phyloP scores from a whole-genome alignment of 2,329 filamentous ascomycete species.

The Zarea fungicola region DNA sequence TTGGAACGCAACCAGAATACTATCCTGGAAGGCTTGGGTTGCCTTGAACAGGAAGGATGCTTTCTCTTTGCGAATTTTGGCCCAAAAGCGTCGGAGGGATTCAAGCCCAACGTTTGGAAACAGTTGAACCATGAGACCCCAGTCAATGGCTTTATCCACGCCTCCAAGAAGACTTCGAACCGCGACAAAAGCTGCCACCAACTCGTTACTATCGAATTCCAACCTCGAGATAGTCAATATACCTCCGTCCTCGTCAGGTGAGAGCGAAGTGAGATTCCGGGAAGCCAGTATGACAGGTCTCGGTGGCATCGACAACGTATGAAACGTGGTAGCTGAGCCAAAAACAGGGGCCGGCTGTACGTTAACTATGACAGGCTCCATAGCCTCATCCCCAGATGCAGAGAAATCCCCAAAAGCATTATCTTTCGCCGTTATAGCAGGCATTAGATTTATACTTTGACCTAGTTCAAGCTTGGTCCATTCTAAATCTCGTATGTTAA shows the following conservation, averaged over 20 bases:
- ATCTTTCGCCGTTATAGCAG: neutral
- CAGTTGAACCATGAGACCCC: conserved; percentile 51
- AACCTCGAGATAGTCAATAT: conserved; percentile 3
- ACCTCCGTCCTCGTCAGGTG: neutral
- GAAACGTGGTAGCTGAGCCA: neutral
- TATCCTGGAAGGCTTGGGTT: conserved; percentile 58
- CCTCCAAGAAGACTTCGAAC: conserved; percentile 56
- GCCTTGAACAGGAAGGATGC: conserved; percentile 47
- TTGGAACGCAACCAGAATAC: conserved; percentile 62
- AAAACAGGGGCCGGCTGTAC: neutral
- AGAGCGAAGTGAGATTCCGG: neutral
- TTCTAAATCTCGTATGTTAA: neutral
- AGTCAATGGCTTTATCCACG: conserved; percentile 54
- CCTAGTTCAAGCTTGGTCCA: neutral
- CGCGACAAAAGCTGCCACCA: conserved; percentile 54
- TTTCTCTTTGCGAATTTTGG: conserved; percentile 43
- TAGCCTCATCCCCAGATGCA: neutral
- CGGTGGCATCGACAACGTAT: neutral
- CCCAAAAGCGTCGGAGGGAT: conserved; percentile 52
- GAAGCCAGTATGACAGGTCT: neutral
- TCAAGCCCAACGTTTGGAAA: conserved; percentile 50
- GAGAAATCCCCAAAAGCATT: neutral
- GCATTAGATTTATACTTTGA: neutral
- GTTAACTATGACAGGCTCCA: neutral
- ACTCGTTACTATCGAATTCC: conserved; percentile 22